These are phyloP conservation scores for Brasenia schreberi DNA, from an alignment of 164 flowering plant genomes.

Conservation along the genomic window DNA sequence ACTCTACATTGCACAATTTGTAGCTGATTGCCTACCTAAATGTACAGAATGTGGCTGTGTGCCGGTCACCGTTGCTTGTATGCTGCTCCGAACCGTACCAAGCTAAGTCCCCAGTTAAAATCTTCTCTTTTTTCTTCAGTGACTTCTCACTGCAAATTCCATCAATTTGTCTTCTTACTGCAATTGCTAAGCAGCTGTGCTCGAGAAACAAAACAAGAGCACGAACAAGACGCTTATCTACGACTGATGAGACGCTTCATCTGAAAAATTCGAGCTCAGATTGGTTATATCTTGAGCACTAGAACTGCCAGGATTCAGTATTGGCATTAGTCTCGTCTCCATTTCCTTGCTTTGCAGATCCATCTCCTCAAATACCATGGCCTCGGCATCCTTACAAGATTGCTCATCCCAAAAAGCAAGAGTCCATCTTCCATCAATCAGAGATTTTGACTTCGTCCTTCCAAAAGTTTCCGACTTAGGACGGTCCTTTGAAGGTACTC, in stretches of 20 bases:
- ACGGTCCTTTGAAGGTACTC: constrained; percentile 46
- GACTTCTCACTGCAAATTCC: too few relatives aligned
- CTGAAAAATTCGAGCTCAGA: constrained; percentile 10
- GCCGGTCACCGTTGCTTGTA: neutral
- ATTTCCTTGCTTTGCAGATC: constrained; percentile 46
- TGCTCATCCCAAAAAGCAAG: constrained; percentile 77
- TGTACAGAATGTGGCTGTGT: neutral
- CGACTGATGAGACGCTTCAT: constrained; percentile 4
- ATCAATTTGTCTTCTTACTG: neutral
- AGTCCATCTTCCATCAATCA: constrained; percentile 96
- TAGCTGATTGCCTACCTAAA: neutral
- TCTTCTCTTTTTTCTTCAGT: neutral
- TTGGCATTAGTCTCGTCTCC: constrained; percentile 57
- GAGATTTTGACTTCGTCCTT: constrained; percentile 38
- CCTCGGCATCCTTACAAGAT: constrained; percentile 57
- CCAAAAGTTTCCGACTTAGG: constrained; percentile 20
- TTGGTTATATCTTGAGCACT: neutral
- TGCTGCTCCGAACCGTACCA: neutral
- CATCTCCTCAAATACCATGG: constrained; percentile 64
- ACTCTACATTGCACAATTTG: neutral
- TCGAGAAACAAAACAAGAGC: neutral
- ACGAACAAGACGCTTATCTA: neutral
- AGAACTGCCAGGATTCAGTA: constrained; percentile 32
- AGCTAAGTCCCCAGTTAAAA: neutral
- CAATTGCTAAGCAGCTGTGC: neutral